Percentiles rank a stretch among this genome's conserved stretches.
These are phyloP conservation scores for Geoglossum glabrum DNA, from an alignment of 495 filamentous ascomycete species.

Conservation along the genomic window DNA sequence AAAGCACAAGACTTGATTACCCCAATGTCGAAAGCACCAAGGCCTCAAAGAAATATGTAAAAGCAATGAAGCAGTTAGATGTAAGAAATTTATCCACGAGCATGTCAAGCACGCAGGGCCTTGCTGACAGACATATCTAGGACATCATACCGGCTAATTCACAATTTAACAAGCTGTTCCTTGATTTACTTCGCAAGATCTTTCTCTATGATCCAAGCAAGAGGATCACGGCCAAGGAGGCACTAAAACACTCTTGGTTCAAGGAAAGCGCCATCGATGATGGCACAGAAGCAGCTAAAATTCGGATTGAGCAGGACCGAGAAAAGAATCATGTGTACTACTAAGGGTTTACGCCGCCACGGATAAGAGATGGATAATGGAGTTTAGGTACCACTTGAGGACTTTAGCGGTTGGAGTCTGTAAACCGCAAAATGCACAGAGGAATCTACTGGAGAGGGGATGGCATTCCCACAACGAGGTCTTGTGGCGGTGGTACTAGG, in stretches of 20 bases:
- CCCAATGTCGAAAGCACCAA: conserved; percentile 72
- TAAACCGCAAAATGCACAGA: background rate
- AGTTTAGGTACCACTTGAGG: background rate
- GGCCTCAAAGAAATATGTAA: conserved; percentile 78
- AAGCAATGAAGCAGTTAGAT: conserved; percentile 74
- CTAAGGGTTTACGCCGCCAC: background rate
- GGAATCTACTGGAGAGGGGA: background rate
- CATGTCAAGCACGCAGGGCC: no score
- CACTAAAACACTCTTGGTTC: conserved; percentile 88
- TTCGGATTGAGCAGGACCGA: conserved; percentile 29
- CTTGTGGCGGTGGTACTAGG: background rate
- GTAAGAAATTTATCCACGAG: conserved; percentile 30
- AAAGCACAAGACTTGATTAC: conserved; percentile 31
- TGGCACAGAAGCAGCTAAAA: conserved; percentile 77
- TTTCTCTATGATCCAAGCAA: conserved; percentile 88
- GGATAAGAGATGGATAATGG: background rate
- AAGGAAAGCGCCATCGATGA: conserved; percentile 67
- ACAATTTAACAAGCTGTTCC: conserved; percentile 63
- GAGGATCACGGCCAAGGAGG: conserved; percentile 80
- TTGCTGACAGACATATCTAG: conserved; percentile 23
- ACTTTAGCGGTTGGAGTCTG: background rate
- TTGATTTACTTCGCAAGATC: conserved; percentile 73
- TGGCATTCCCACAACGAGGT: background rate
- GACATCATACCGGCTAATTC: conserved; percentile 72
- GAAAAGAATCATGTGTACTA: background rate